Evolutionary conservation across 441 rosid genomes (phyloP).

Genomic region (Aleurites moluccanus): DNA sequence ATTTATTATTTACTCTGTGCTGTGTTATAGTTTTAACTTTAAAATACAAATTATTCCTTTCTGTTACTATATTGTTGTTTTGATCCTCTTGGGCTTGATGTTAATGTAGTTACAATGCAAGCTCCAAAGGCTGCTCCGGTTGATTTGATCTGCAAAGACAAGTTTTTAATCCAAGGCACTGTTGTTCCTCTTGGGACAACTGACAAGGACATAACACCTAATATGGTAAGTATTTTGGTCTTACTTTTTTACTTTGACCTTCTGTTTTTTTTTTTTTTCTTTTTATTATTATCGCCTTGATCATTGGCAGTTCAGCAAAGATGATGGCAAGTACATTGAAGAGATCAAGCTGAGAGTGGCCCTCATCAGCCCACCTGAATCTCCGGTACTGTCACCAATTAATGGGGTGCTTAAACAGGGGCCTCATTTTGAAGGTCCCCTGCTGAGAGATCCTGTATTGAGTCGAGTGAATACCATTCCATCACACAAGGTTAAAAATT

Average conservation of each 20-base stretch:
- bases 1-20: background rate
- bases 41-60: background rate
- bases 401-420: constrained; percentile 56
- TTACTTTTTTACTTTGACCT: constrained; percentile 20
- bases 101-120: constrained; percentile 82
- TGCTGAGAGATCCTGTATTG: constrained; percentile 43
- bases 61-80: background rate
- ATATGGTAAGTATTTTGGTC: constrained; percentile 43
- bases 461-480: constrained; percentile 47
- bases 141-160: constrained; percentile 84
- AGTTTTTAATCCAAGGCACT: constrained; percentile 88
- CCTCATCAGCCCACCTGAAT: constrained; percentile 60
- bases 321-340: constrained; percentile 58
- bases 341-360: constrained; percentile 83
- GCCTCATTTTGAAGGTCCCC: constrained; percentile 39
- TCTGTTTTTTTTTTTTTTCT: constrained; percentile 12
- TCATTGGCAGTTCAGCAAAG: constrained; percentile 65
- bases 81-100: constrained; percentile 21
- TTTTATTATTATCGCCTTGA: constrained; percentile 18
- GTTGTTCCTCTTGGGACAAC: constrained; percentile 61
- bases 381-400: constrained; percentile 64
- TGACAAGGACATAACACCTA: constrained; percentile 69
- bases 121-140: constrained; percentile 64
- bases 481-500: constrained; percentile 45
- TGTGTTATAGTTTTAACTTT: background rate